Percentiles rank a stretch among this genome's conserved stretches.
phyloP scores from a whole-genome alignment of 2,329 filamentous ascomycete genomes.

The Talaromyces atroroseus region DNA sequence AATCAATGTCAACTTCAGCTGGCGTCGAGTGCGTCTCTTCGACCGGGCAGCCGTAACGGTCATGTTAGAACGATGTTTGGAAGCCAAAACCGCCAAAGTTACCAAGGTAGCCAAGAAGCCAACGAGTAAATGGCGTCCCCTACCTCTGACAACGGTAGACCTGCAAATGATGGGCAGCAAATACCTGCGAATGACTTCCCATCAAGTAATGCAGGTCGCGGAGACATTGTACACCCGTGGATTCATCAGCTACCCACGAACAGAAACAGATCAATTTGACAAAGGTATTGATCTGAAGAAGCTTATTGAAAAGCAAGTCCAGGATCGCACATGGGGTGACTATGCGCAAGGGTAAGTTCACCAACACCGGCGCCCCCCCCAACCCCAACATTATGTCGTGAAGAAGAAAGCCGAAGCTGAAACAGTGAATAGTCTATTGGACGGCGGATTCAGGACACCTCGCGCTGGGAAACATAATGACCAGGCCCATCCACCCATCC shows the following conservation, averaged over 20 bases:
- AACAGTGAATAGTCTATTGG: conserved; percentile 48
- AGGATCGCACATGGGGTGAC: conserved; percentile 68
- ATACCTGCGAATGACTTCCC: conserved; percentile 84
- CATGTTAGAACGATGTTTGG: conserved; percentile 78
- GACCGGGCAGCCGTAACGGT: conserved; percentile 76
- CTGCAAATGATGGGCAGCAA: conserved; percentile 91
- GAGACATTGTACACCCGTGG: conserved; percentile 88
- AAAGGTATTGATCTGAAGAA: conserved; percentile 75
- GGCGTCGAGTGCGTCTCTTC: conserved; percentile 78
- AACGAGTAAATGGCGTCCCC: conserved; percentile 86
- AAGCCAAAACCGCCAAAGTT: conserved; percentile 70
- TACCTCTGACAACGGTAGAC: conserved; percentile 92
- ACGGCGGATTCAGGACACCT: conserved; percentile 74
- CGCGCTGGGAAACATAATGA: conserved; percentile 84
- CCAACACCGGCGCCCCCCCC: neutral
- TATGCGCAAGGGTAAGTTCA: conserved; percentile 63
- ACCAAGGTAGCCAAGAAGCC: conserved; percentile 84
- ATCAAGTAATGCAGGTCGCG: conserved; percentile 81
- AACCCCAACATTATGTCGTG: no score
- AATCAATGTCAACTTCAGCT: conserved; percentile 76
- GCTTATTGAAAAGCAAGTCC: conserved; percentile 77
- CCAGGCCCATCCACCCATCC: conserved; percentile 94
- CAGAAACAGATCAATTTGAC: conserved; percentile 94
- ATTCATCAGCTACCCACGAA: conserved; percentile 95
- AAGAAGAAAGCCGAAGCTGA: neutral